These are phyloP conservation scores for Solanum sparsipilum DNA, from an alignment of 257 asterid species.

Conservation along the genomic window DNA sequence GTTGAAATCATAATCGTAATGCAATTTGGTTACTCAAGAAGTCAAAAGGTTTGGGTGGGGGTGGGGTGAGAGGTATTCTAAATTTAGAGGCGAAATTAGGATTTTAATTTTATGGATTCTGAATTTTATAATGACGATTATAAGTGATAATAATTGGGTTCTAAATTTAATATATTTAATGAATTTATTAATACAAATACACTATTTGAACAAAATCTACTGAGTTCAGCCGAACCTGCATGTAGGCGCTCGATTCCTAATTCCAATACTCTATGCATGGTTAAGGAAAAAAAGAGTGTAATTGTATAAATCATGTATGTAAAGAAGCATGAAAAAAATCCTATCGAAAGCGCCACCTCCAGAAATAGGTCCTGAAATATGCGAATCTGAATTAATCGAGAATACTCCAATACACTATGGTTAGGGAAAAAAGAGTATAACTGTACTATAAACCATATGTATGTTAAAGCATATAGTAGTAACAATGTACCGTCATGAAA, in stretches of 20 bases:
- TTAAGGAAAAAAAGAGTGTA: not conserved
- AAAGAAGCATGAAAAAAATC: not conserved
- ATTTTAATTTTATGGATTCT: too few relatives aligned
- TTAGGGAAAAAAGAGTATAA: not conserved
- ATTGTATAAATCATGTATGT: not conserved
- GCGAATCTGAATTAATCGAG: accelerated
- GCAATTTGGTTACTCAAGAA: not conserved
- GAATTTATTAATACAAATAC: too few relatives aligned
- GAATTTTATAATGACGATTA: not conserved
- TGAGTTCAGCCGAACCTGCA: too few relatives aligned
- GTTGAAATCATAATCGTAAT: not conserved
- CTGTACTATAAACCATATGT: not conserved
- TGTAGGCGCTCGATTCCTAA: not conserved
- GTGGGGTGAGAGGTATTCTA: not conserved
- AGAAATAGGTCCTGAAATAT: not conserved
- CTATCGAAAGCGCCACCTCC: not conserved
- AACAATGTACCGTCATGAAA: too few relatives aligned
- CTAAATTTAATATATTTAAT: too few relatives aligned
- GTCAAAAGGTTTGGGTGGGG: not conserved
- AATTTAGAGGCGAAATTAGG: too few relatives aligned
- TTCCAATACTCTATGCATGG: not conserved
- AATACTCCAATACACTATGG: too few relatives aligned
- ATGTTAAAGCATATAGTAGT: not conserved
- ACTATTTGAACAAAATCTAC: not conserved
- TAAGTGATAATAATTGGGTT: not conserved